Evolutionary conservation across 129 eudicot genomes (phyloP), one percentile per base, ranked within the genome.

Genomic region (Lactuca sativa): DNA sequence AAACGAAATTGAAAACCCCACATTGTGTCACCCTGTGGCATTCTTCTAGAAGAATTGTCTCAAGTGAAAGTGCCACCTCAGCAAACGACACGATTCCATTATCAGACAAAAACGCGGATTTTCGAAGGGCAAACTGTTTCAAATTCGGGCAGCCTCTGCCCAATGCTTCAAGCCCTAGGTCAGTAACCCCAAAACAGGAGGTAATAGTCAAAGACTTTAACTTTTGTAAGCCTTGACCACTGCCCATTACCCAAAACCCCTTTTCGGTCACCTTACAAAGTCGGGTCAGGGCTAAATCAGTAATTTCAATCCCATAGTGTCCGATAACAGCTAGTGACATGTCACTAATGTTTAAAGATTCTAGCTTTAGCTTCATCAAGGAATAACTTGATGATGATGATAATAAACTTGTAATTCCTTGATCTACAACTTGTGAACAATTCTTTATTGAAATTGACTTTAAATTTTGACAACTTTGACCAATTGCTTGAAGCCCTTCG

Each of bases 191-290:
- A 21, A 25, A 67, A 85, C 97, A 93, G 30, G 92, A 78, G 65
- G 82, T 44, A 30, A 93, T 43, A 1, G 74, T 17, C 7, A 90
- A 74, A 0, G 87, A 78, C 76, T 70, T 85, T 69, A 93, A 76
- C 78, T 85, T 79, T 36, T 86, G 90, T 72, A 93, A 65, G 61
- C 97, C 95, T 59, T 85, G 90, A 66, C 88, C 90, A 21, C 70
- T 85, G 7, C 95, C 95, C 99, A 89, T 90, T 30, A 89, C 97
- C 99, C 97, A 90, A 59, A 93, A 90, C 48, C 99, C 99, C 80
- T 82, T 93, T 70, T 93, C 99, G 2, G 81, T 85, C 71, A 80
- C 90, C 54, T 89, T 85, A 16, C 80, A 80, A 44, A 93, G 97
- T 58, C 79, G 73, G n/a, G 60, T 12, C 13, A 93, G 80, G 21